These are phyloP conservation scores for Capsella rubella DNA, from an alignment of 441 rosid species.

Conservation along the genomic window DNA sequence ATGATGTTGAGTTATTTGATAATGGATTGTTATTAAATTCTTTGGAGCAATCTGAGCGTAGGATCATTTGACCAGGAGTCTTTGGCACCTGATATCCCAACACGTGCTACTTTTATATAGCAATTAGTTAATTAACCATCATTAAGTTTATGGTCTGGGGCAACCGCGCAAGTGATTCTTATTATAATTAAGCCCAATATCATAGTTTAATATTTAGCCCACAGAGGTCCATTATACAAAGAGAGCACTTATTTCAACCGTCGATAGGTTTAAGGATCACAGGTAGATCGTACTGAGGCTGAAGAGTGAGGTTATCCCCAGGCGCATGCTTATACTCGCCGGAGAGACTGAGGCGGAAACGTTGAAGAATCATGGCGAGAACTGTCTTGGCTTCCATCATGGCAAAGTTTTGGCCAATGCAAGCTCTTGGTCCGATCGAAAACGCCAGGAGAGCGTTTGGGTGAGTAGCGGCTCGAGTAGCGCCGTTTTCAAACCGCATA, in stretches of 20 bases:
- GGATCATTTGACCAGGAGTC: constrained; percentile 10
- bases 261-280: constrained; percentile 46
- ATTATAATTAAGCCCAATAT: constrained; percentile 2
- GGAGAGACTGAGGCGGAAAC: constrained; percentile 48
- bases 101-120: background rate
- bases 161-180: background rate
- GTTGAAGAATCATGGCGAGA: constrained; percentile 53
- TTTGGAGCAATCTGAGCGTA: constrained; percentile 4
- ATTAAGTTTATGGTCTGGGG: background rate
- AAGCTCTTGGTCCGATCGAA: constrained; percentile 60
- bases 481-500: constrained; percentile 51
- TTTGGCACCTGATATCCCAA: background rate
- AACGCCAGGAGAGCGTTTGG: constrained; percentile 56
- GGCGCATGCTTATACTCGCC: constrained; percentile 55
- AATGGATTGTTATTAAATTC: background rate
- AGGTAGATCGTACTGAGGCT: constrained; percentile 56
- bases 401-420: constrained; percentile 60
- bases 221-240: constrained; percentile 5
- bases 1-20: background rate
- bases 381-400: constrained; percentile 56
- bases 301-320: constrained; percentile 41
- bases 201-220: background rate
- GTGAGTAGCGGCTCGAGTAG: constrained; percentile 53
- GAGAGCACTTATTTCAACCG: constrained; percentile 8
- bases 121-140: background rate